Base-by-base conservation (phyloP, 1,139 yeast genomes). In the Yamadazyma pseudoaaseri region DNA sequence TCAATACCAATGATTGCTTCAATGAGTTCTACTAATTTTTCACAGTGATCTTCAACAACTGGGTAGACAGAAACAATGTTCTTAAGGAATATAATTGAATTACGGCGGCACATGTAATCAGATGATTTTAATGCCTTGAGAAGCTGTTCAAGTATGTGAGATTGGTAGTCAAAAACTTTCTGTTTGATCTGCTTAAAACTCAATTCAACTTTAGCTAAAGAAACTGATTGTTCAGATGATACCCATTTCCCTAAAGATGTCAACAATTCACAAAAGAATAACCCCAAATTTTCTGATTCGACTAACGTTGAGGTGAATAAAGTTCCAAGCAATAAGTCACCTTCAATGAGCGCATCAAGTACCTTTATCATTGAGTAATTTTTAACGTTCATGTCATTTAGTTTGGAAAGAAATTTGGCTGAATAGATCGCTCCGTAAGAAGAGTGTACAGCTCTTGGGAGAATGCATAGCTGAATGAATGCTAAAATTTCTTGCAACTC, bases 241-340 rank as follows among this genome's bases (percentile, higher is more conserved):
- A 61, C 59, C 79, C 83, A 73, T 18, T 3, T 13, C 10, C 65
- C 61, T 30, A 82, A 62, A 12, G 58, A 61, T 6, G 56, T 63
- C 26, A 89, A 59, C 1, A 85, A 44, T 27, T 76, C 79, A 10
- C 79, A 70, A 47, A 79, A 74, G 47, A 90, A 89, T 16, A 86
- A 58, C 2, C 96, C 96, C 28, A 87, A 55, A 52, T 86, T 85
- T 49, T 89, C 96, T 0, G 95, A 81, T 52, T 90, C 96, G 6
- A 71, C 58, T 1, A 87, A 74, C 0, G 96, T 85, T 33, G 81
- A 74, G 2, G 94, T 79, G 48, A 77, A 81, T 13, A 89, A 53
- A 1, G 86, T 71, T 3, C 82, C 77, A 39, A 72, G 71, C 17
- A 85, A 55, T 11, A 81, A 59, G 4, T 72, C 65, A 5, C 65